Percentiles rank a stretch among this genome's conserved stretches.
These are phyloP conservation scores for Thermothielavioides terrestris DNA, from an alignment of 495 filamentous ascomycete species.

Conservation along the genomic window DNA sequence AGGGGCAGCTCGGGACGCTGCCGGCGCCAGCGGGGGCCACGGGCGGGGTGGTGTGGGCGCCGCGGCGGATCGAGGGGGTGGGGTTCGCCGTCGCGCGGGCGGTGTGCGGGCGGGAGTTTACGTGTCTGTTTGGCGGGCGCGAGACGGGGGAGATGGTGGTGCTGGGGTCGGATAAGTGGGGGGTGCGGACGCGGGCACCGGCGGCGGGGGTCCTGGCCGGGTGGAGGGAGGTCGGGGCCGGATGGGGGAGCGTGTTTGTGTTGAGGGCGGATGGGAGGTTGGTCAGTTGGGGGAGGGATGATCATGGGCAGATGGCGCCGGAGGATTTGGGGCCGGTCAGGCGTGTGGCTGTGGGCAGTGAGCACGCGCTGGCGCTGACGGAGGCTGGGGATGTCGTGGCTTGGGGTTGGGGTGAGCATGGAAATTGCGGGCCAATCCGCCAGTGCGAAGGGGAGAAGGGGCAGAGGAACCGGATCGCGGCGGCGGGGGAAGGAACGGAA, in stretches of 20 bases:
- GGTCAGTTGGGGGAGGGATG: conserved; percentile 66
- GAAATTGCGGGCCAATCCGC: conserved; percentile 74
- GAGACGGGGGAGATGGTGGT: conserved; percentile 48
- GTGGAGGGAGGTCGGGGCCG: conserved; percentile 59
- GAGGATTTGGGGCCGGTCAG: conserved; percentile 40
- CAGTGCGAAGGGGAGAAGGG: conserved; percentile 60
- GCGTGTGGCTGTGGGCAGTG: conserved; percentile 70
- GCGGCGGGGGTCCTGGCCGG: conserved; percentile 21
- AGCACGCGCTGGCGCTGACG: conserved; percentile 68
- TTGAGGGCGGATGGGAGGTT: conserved; percentile 48
- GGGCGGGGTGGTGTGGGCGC: conserved; percentile 46
- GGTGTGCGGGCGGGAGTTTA: conserved; percentile 77
- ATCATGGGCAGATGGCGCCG: conserved; percentile 73
- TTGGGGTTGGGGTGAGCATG: conserved; percentile 97
- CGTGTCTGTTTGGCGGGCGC: conserved; percentile 52
- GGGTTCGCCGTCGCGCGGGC: conserved; percentile 50
- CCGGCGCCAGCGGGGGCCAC: too few relatives aligned
- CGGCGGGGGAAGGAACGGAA: conserved; percentile 35
- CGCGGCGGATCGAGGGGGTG: conserved; percentile 49
- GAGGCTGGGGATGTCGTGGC: conserved; percentile 53
- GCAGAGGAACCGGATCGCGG: conserved; percentile 52
- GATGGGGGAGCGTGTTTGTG: conserved; percentile 77
- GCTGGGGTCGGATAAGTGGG: conserved; percentile 65
- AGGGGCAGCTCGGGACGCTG: conserved; percentile 66
- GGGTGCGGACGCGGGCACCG: conserved; percentile 41